Conservation (phyloP, 2,329 filamentous ascomycete genomes). For the Zymoseptoria crescenta region DNA sequence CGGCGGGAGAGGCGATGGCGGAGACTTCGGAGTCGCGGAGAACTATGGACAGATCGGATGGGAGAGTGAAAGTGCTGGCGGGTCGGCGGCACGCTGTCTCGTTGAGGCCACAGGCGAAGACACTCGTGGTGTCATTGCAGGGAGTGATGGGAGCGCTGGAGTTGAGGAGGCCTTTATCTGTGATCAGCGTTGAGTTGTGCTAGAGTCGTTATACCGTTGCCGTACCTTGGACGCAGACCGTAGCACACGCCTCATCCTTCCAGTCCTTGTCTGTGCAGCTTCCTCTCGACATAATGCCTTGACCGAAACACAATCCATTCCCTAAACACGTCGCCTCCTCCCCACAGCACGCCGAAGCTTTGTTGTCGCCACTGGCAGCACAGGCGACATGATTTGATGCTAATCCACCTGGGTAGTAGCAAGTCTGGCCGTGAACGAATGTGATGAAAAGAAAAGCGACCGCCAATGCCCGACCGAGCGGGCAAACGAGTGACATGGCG, state of each 20-base stretch:
- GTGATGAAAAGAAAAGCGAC: constrained; percentile 8
- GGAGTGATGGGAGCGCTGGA: constrained; percentile 20
- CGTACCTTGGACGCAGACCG: constrained; percentile 4
- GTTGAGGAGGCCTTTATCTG: constrained; percentile 1
- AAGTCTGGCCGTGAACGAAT: constrained; percentile 16
- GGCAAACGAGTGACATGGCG: constrained; percentile 8
- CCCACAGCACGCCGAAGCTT: constrained; percentile 23
- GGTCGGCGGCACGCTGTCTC: constrained; percentile 16
- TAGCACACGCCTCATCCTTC: constrained; percentile 22
- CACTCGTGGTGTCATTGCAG: constrained; percentile 19
- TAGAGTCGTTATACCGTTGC: not conserved
- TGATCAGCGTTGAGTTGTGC: not conserved
- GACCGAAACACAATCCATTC: constrained; percentile 27
- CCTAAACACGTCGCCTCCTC: constrained; percentile 26
- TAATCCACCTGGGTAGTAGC: constrained; percentile 25
- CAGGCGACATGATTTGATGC: constrained; percentile 22
- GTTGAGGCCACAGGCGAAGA: constrained; percentile 27
- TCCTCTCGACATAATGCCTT: constrained; percentile 23
- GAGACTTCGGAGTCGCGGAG: constrained; percentile 25
- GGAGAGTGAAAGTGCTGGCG: constrained; percentile 22
- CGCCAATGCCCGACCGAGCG: constrained; percentile 8
- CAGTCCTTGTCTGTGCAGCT: constrained; percentile 29
- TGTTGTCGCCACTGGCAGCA: constrained; percentile 4
- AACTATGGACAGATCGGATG: constrained; percentile 17
- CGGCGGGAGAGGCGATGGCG: constrained; percentile 15